Percentiles rank a stretch among this genome's conserved stretches.
These are phyloP conservation scores for Trametes elegans DNA, from an alignment of 768 basidiomycete genomes.

Conservation along the genomic window DNA sequence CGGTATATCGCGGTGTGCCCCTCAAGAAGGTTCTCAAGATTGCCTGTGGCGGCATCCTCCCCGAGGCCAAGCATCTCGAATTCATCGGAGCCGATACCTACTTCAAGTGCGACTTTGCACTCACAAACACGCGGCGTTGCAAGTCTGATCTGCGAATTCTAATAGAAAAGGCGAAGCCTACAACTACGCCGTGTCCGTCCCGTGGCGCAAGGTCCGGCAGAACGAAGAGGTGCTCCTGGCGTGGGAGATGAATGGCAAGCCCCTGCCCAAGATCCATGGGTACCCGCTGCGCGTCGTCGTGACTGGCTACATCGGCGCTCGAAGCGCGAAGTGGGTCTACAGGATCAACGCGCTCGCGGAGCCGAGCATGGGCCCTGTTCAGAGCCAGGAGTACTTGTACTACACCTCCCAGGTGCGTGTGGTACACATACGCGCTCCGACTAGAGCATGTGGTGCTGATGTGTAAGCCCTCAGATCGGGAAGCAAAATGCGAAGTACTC, in stretches of 20 bases:
- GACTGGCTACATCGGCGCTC: slow-evolving; percentile 53
- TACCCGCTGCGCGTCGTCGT: slow-evolving; percentile 50
- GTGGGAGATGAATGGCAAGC: slow-evolving; percentile 52
- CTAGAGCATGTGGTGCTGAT: neutral
- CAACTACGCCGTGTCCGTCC: slow-evolving; percentile 49
- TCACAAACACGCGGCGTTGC: neutral
- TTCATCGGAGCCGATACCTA: slow-evolving; percentile 59
- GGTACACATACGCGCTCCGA: too few relatives aligned
- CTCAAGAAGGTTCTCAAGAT: slow-evolving; percentile 52
- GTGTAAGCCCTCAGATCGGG: slow-evolving; percentile 36
- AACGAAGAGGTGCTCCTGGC: slow-evolving; percentile 52
- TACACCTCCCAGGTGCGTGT: slow-evolving; percentile 45
- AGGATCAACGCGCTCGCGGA: slow-evolving; percentile 48
- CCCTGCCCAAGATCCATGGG: slow-evolving; percentile 51
- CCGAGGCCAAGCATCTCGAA: slow-evolving; percentile 50
- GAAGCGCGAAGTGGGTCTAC: slow-evolving; percentile 54
- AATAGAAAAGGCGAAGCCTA: slow-evolving; percentile 36
- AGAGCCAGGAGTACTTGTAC: slow-evolving; percentile 53
- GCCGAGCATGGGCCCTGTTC: slow-evolving; percentile 51
- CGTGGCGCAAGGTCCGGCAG: slow-evolving; percentile 45
- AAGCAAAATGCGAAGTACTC: slow-evolving; percentile 53
- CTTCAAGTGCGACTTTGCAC: slow-evolving; percentile 41
- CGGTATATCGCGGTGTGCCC: slow-evolving; percentile 50
- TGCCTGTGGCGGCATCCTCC: slow-evolving; percentile 49
- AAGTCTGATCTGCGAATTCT: neutral